These are phyloP conservation scores for Dalbergia cochinchinensis DNA, from an alignment of 306 rosid species.

Conservation along the genomic window DNA sequence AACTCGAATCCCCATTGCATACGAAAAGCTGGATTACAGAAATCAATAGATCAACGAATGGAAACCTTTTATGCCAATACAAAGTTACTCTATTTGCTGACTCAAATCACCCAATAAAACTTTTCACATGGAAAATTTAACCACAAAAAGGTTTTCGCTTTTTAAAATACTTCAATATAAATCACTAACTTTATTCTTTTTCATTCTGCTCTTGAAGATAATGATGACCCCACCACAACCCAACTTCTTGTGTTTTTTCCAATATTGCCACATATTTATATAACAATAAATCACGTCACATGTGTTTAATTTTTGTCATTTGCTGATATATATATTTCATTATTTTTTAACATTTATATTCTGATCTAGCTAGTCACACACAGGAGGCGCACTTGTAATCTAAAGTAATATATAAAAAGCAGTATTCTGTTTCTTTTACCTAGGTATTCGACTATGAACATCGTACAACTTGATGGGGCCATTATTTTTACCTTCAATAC, in stretches of 20 bases:
- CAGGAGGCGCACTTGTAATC: neutral
- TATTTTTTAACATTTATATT: neutral
- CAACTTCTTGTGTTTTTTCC: slow-evolving; percentile 1
- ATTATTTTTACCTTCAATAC: slow-evolving; percentile 46
- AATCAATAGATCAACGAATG: neutral
- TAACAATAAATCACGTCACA: no score
- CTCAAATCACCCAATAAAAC: slow-evolving; percentile 18
- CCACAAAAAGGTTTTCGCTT: slow-evolving; percentile 34
- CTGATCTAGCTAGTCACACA: neutral
- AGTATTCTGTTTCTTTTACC: slow-evolving; percentile 40
- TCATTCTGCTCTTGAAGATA: slow-evolving; percentile 33
- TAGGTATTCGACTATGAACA: slow-evolving; percentile 45
- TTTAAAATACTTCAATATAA: slow-evolving; percentile 8
- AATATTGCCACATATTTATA: neutral
- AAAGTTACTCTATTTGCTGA: slow-evolving; percentile 28
- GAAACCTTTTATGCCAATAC: neutral
- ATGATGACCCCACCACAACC: slow-evolving; percentile 46
- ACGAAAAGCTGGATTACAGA: slow-evolving; percentile 2
- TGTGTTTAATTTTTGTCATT: no score
- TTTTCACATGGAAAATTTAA: neutral
- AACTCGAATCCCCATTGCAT: slow-evolving; percentile 10
- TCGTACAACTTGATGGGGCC: slow-evolving; percentile 45
- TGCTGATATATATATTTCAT: neutral
- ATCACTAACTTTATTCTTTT: slow-evolving; percentile 27
- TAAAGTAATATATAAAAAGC: neutral